Percentiles rank a stretch among this genome's conserved stretches.
phyloP scores from a whole-genome alignment of 441 rosid species.

The Caryocar brasiliense region DNA sequence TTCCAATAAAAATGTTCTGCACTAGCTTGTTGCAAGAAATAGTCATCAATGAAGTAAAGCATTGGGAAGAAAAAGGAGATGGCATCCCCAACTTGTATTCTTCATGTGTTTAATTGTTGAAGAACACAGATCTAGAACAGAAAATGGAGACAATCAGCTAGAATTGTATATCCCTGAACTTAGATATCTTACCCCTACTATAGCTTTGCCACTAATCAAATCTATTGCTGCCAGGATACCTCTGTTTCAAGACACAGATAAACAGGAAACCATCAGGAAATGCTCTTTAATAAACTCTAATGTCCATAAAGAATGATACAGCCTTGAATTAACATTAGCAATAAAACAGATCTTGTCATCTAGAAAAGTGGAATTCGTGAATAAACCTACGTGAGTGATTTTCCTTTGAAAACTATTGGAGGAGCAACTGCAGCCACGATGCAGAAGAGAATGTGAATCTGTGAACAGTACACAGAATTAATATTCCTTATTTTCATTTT shows the following conservation, averaged over 20 bases:
- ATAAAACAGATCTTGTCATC: too few relatives aligned
- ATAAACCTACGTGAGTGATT: slow-evolving; percentile 86
- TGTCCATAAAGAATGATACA: not conserved
- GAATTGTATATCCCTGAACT: too few relatives aligned
- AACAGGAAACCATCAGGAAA: not conserved
- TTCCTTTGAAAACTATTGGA: slow-evolving; percentile 79
- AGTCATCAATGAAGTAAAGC: too few relatives aligned
- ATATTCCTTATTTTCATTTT: slow-evolving; percentile 11
- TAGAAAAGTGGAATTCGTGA: not conserved
- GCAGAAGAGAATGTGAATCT: slow-evolving; percentile 85
- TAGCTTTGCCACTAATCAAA: slow-evolving; percentile 41
- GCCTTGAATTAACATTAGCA: not conserved
- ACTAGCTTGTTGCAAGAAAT: too few relatives aligned
- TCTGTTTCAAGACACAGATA: slow-evolving; percentile 26
- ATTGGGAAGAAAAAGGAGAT: too few relatives aligned
- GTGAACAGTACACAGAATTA: too few relatives aligned
- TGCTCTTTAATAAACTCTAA: too few relatives aligned
- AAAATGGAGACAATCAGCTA: not conserved
- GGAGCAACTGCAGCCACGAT: slow-evolving; percentile 93
- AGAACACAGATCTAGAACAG: too few relatives aligned
- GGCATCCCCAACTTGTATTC: too few relatives aligned
- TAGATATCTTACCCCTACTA: slow-evolving; percentile 87
- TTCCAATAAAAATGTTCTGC: not conserved
- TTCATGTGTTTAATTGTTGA: too few relatives aligned
- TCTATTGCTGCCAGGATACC: slow-evolving; percentile 90